Base-by-base conservation (phyloP, 2,329 filamentous ascomycete species). In the Penicillium sp. region DNA sequence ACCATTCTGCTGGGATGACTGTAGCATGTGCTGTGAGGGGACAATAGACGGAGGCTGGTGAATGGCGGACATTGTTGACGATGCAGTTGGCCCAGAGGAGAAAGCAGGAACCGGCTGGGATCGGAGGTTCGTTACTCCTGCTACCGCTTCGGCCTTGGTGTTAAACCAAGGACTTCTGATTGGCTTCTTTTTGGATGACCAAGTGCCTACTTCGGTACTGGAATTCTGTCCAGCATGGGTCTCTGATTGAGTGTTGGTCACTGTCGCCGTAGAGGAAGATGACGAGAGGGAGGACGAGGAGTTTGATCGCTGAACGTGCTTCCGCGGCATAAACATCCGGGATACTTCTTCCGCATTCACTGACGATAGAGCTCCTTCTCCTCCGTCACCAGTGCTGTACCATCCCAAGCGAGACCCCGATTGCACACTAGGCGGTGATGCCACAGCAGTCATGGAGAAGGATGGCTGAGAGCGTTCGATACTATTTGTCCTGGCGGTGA, bases 261-360 rank as follows among this genome's bases (percentile, higher is more conserved):
- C 58, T 4, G 68, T 70, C 28, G 68, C 69, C 27, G 73, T 79
- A 34, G 87, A 86, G 21, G 74, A 70, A 40, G 69, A 70, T 15
- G 80, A 82, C 40, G 74, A 71, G 50, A 94, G 76, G 31, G 90
- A 95, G 3, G 89, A 94, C 43, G 88, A 93, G 23, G 91, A 97
- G 74, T 88, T 94, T 60, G 84, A 84, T 64, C 91, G 83, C 65
- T 91, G 87, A 47, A 88, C 77, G 62, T 78, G 83, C 72, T 95
- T 96, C 57, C 89, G 87, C 60, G 87, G 86, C 78, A 87, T 84
- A 66, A 94, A 87, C 79, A 94, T 90, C 67, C 85, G 84, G 71
- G 85, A 81, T 53, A 84, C 81, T 69, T 94, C 87, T 72, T 94
- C 88, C 64, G 83, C 72, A 70, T 85, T 87, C 81, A 88, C 86